Conservation (phyloP, 441 rosid species). For the Gossypium trilobum region DNA sequence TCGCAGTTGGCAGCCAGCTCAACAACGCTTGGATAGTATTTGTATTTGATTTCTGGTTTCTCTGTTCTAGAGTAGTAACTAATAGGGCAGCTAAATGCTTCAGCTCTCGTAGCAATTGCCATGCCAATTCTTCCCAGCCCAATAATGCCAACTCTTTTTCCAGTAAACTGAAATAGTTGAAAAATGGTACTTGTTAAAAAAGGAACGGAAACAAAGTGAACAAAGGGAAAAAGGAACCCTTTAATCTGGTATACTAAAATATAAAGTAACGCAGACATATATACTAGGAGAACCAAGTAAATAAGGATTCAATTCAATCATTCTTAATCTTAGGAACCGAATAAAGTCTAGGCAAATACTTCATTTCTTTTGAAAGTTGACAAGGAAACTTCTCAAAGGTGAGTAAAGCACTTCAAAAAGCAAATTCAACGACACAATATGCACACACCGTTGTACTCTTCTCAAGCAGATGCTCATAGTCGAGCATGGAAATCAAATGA, state of each 20-base stretch:
- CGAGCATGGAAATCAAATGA: not conserved
- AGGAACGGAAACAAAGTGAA: not conserved
- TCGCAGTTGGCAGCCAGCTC: constrained; percentile 46
- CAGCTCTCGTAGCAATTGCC: constrained; percentile 56
- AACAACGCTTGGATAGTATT: constrained; percentile 35
- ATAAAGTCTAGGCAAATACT: not conserved
- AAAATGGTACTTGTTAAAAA: not conserved
- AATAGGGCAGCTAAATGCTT: constrained; percentile 51
- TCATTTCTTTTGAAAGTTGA: not conserved
- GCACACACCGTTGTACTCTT: not conserved
- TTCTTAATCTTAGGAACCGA: not conserved
- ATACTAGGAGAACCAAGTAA: not conserved
- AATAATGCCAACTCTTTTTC: constrained; percentile 53
- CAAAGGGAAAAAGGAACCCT: not conserved
- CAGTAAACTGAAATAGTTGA: constrained; percentile 34
- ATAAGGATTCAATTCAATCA: not conserved
- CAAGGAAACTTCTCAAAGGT: not conserved
- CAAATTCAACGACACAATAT: not conserved
- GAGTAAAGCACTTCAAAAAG: not conserved
- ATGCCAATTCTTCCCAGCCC: constrained; percentile 62
- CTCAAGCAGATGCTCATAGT: not conserved
- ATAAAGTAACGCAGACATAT: not conserved
- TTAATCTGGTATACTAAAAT: not conserved
- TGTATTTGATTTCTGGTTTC: constrained; percentile 41
- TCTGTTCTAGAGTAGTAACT: constrained; percentile 40